phyloP scores from a whole-genome alignment of 768 basidiomycete genomes.

The Termitomyces eurrhizus region DNA sequence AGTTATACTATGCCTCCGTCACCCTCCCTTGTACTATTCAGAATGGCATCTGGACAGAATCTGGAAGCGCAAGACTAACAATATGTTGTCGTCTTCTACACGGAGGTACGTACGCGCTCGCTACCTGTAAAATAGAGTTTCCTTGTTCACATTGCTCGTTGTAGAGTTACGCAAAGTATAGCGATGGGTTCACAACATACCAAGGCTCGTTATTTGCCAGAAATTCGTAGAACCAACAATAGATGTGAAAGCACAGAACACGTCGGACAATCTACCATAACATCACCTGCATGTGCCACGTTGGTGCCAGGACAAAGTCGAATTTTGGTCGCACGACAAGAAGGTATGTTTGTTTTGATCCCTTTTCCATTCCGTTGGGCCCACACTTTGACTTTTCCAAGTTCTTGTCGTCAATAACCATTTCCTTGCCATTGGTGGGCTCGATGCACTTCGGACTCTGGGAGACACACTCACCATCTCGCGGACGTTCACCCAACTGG shows the following conservation, averaged over 20 bases:
- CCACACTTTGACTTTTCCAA: conserved; percentile 11
- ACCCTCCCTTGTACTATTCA: conserved; percentile 80
- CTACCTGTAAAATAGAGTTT: background rate
- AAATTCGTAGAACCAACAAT: background rate
- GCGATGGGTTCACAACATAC: conserved; percentile 83
- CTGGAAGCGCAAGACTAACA: conserved; percentile 85
- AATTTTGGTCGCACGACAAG: conserved; percentile 93
- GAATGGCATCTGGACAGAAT: conserved; percentile 89
- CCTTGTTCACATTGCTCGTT: background rate
- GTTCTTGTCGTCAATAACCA: conserved; percentile 87
- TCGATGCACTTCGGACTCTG: conserved; percentile 98
- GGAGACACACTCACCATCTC: conserved; percentile 90
- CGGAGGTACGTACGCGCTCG: conserved; percentile 52
- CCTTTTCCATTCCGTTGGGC: background rate
- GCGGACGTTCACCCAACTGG: conserved; percentile 91
- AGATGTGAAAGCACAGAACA: conserved; percentile 37
- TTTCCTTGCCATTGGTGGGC: conserved; percentile 83
- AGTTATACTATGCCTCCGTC: conserved; percentile 79
- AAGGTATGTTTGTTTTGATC: conserved; percentile 38
- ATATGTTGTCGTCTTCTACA: conserved; percentile 94
- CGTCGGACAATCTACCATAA: conserved; percentile 86
- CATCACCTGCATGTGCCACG: conserved; percentile 84
- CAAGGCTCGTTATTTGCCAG: conserved; percentile 38
- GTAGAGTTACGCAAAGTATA: conserved; percentile 86
- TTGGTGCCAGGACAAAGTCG: conserved; percentile 75